Percentiles rank a stretch among this genome's conserved stretches.
Evolutionary conservation across 2,329 filamentous ascomycete genomes (phyloP).

Genomic region (Penicillium sclerotigenum): DNA sequence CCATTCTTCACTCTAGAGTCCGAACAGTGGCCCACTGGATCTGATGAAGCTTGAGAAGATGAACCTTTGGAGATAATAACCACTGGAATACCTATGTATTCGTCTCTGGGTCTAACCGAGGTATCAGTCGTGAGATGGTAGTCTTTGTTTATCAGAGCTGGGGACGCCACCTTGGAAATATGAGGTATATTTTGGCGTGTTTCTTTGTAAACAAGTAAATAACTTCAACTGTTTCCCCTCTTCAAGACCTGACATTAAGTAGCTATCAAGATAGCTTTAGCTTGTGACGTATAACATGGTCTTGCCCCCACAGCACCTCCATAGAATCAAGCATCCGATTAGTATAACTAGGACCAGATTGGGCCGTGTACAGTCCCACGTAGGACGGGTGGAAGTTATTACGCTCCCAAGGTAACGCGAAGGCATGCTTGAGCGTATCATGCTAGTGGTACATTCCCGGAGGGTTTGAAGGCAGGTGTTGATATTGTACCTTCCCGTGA

Average conservation of each 20-base stretch:
- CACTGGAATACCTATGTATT: not conserved
- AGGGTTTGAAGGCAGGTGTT: slow-evolving; percentile 4
- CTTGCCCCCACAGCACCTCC: not conserved
- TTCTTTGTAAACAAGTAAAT: slow-evolving; percentile 3
- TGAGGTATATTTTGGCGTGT: not conserved
- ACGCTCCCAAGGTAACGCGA: slow-evolving; percentile 15
- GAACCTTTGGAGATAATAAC: not conserved
- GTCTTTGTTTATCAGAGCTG: slow-evolving; percentile 1
- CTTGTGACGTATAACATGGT: not conserved
- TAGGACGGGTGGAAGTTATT: slow-evolving; percentile 13
- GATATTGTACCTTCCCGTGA: not conserved
- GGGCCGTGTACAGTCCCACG: slow-evolving; percentile 3
- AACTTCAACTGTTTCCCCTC: not conserved
- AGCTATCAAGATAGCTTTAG: not conserved
- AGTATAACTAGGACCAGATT: not conserved
- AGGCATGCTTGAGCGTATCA: not conserved
- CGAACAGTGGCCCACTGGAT: not conserved
- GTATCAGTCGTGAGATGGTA: not conserved
- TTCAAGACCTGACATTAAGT: not conserved
- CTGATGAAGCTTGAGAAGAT: not conserved
- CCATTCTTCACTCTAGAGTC: not conserved
- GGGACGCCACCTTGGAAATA: not conserved
- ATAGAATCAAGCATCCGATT: not conserved
- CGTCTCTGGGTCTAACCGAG: not conserved
- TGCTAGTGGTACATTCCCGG: slow-evolving; percentile 15